These are phyloP conservation scores for Pseudocercospora pini-densiflorae DNA, from an alignment of 2,329 filamentous ascomycete species.

Conservation along the genomic window DNA sequence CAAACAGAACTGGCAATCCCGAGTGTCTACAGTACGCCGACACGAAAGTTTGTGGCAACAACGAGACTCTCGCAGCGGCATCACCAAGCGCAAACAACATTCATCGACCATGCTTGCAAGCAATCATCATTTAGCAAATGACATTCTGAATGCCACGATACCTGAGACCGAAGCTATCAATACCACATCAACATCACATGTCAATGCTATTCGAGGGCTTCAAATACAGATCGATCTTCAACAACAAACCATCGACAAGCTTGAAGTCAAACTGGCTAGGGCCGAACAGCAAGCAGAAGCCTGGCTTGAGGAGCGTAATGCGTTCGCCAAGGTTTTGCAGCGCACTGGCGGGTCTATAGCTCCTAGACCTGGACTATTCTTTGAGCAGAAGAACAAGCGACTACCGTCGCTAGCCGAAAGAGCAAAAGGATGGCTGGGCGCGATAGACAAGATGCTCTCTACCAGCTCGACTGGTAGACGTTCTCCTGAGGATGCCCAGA, in stretches of 20 bases:
- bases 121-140: background rate
- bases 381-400: conserved; percentile 2
- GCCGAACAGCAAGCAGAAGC: conserved; percentile 3
- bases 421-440: background rate
- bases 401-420: background rate
- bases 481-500: background rate
- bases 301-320: background rate
- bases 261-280: background rate
- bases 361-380: background rate
- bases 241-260: background rate
- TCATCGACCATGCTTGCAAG: background rate
- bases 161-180: background rate
- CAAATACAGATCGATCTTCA: conserved; percentile 2
- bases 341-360: background rate
- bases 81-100: background rate
- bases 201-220: background rate
- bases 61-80: background rate
- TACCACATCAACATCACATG: background rate
- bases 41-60: conserved; percentile 2
- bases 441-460: background rate
- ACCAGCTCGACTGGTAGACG: background rate
- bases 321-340: conserved; percentile 1
- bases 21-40: background rate
- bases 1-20: background rate
- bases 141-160: background rate